Evolutionary conservation across 305 asterid genomes (phyloP).

Genomic region (Fraxinus ornus): DNA sequence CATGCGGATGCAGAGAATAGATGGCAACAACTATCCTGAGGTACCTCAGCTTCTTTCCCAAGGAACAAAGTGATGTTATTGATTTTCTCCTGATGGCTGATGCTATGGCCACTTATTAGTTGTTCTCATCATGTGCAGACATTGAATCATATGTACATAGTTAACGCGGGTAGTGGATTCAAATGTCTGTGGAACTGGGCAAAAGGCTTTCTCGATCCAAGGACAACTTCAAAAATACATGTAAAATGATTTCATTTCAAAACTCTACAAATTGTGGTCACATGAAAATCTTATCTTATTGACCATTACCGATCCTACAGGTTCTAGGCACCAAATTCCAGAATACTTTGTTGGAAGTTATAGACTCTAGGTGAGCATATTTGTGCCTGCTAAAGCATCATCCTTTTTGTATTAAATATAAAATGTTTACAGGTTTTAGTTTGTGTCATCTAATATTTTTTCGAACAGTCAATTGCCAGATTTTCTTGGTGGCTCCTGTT

Average conservation of each 20-base stretch:
- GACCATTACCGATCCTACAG: slow-evolving; percentile 41
- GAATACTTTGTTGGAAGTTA: slow-evolving; percentile 68
- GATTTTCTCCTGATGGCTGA: slow-evolving; percentile 10
- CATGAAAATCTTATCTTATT: slow-evolving; percentile 22
- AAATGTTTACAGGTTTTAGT: slow-evolving; percentile 7
- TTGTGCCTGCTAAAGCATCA: slow-evolving; percentile 25
- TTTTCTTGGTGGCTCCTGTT: slow-evolving; percentile 93
- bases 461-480: slow-evolving; percentile 87
- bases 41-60: slow-evolving; percentile 41
- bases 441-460: slow-evolving; percentile 27
- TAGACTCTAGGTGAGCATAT: slow-evolving; percentile 66
- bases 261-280: slow-evolving; percentile 8
- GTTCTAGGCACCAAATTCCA: slow-evolving; percentile 82
- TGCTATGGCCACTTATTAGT: slow-evolving; percentile 24
- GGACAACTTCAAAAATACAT: slow-evolving; percentile 82
- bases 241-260: slow-evolving; percentile 37
- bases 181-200: slow-evolving; percentile 75
- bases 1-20: slow-evolving; percentile 91
- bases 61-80: slow-evolving; percentile 16
- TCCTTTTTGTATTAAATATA: background rate
- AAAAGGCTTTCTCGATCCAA: slow-evolving; percentile 92
- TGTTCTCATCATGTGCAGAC: slow-evolving; percentile 58
- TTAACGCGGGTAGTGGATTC: slow-evolving; percentile 93
- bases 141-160: slow-evolving; percentile 86
- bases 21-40: slow-evolving; percentile 98